Percentiles rank a stretch among this genome's conserved stretches.
Evolutionary conservation across 2,329 filamentous ascomycete genomes (phyloP).

Genomic region (Phaeoacremonium minimum): DNA sequence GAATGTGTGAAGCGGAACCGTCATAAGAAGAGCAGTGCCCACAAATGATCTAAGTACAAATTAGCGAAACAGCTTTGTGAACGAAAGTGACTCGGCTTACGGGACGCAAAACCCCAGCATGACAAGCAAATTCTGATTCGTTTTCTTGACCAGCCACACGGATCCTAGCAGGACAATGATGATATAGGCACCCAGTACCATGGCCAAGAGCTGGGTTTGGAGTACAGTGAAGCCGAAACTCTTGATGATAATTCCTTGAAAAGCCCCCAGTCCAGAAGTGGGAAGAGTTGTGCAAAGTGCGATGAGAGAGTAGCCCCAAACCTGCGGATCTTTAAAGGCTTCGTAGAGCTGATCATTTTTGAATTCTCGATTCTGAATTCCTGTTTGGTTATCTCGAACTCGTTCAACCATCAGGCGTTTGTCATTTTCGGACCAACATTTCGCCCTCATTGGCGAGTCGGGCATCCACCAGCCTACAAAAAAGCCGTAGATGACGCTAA

Average conservation of each 20-base stretch:
- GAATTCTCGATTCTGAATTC: constrained; percentile 51
- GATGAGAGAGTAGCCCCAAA: constrained; percentile 61
- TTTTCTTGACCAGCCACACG: constrained; percentile 64
- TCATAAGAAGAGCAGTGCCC: constrained; percentile 70
- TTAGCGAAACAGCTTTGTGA: no score
- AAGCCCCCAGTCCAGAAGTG: constrained; percentile 68
- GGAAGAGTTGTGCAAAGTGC: constrained; percentile 70
- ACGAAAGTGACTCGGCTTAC: no score
- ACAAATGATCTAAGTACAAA: constrained; percentile 53
- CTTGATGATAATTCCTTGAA: constrained; percentile 71
- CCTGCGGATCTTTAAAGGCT: constrained; percentile 61
- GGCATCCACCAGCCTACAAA: constrained; percentile 63
- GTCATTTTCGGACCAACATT: constrained; percentile 63
- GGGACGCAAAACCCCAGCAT: constrained; percentile 65
- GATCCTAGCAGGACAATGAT: constrained; percentile 65
- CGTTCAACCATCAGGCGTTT: constrained; percentile 61
- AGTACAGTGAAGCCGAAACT: constrained; percentile 62
- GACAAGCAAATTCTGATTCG: constrained; percentile 61
- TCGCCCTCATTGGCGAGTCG: constrained; percentile 67
- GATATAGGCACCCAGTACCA: constrained; percentile 72
- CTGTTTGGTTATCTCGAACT: constrained; percentile 56
- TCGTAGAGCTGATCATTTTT: constrained; percentile 42
- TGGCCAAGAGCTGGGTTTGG: constrained; percentile 68
- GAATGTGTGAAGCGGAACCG: constrained; percentile 52
- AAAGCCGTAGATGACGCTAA: constrained; percentile 60